Base-by-base conservation (phyloP, 306 rosid genomes). In the Prunus davidiana region DNA sequence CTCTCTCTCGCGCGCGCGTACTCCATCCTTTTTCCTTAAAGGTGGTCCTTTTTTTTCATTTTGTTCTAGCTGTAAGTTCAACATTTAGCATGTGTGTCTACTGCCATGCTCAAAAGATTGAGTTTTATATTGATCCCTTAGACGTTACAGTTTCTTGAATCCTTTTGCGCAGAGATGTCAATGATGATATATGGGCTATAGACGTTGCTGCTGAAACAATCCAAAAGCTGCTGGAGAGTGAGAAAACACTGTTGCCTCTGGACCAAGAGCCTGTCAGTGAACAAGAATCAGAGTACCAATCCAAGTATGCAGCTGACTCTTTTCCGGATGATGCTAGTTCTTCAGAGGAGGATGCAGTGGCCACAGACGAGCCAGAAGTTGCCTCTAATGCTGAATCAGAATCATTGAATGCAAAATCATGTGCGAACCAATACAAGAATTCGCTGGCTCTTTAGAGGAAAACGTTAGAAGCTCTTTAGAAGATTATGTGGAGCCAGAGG, bases 161-260 rank as follows among this genome's bases (percentile, higher is more conserved):
- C 41, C 63, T 25, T 47, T 25, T 73, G 58, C 27, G 24, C 85
- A 92, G 97, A 80, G 88, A 81, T 73, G 67, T 72, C 67, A 71
- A 70, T 22, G 76, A 84, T 57, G 83, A 85, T 70, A 83, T 47
- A 50, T 78, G 89, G 91, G 88, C 90, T 25, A 78, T 82, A 78
- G 79, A 84, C 71, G 62, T 76, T 71, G 87, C 88, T 54, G 73
- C 84, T 58, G 71, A 81, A 81, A 79, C 90, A 16, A 90, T 92
- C 67, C 82, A 82, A 71, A 82, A 78, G 83, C 77, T 92, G 73
- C 76, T 92, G 38, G 89, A 79, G 83, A 82, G 81, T 69, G 92
- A 87, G 84, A 85, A 92, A 74, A 66, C 77, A 76, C 56, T 34
- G 14, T n/a, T 76, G 58, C 69, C 70, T 14, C 56, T 69, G 34